Base-by-base conservation (phyloP, 371 early-diverging fungal species). In the Zopfochytrium polystomum region DNA sequence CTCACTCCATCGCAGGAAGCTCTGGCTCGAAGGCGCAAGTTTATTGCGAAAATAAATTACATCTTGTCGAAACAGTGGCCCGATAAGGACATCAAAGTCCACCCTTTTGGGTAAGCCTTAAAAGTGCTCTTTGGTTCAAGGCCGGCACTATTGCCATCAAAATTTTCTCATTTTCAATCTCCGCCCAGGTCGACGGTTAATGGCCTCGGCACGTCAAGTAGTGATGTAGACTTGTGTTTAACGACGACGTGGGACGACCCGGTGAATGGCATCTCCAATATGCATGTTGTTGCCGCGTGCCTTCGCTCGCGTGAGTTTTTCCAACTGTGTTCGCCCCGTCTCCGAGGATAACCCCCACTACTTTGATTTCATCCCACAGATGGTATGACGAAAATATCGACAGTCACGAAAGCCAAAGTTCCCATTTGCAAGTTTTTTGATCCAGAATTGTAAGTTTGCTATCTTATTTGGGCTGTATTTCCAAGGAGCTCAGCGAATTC, bases 351-450 rank as follows among this genome's bases (percentile, higher is more conserved):
- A n/a, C n/a, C n/a, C n/a, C n/a, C n/a, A n/a, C n/a, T n/a, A n/a
- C n/a, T n/a, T n/a, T n/a, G n/a, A n/a, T n/a, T n/a, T n/a, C 38
- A 0, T 23, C 20, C 2, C 53, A 7, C 63, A 76, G 77, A 74
- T 49, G 73, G 73, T 18, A 77, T 77, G 73, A 58, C 49, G 5
- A 55, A 68, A 23, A 62, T 77, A 7, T 70, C 52, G 45, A 74
- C 77, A 7, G 70, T 77, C 2, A 59, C 70, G 13, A 70, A 69
- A 25, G 78, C 86, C 0, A 77, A 66, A 45, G 86, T 87, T 0
- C 86, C 86, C 0, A 85, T 87, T 23, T 84, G 82, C 72, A 87
- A 84, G 64, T 85, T 86, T 52, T 72, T 63, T 52, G 87, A 88
- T 45, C 85, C 85, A 0, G 67, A 74, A 58, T 74, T 35, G 70